Evolutionary conservation across 1,284 basidiomycete species (phyloP).

Genomic region (Veloporphyrellus conicus): DNA sequence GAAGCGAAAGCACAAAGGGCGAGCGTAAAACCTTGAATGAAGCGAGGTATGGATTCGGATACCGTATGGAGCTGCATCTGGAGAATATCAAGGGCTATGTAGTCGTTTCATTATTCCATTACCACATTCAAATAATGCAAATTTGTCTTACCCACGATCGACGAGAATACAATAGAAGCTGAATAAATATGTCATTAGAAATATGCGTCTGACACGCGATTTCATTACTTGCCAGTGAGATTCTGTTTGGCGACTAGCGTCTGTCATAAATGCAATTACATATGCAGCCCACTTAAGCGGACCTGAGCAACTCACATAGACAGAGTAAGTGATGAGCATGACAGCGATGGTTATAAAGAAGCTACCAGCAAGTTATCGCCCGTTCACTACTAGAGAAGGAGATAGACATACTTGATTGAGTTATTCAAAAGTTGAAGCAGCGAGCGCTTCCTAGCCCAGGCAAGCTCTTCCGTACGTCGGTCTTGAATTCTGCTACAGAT

Average conservation of each 20-base stretch:
- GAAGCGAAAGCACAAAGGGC: not conserved
- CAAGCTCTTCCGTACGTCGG: conserved; percentile 25
- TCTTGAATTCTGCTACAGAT: conserved; percentile 48
- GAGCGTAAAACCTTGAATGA: conserved; percentile 25
- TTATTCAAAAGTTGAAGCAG: conserved; percentile 17
- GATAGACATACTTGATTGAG: conserved; percentile 4
- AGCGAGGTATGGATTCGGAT: conserved; percentile 19
- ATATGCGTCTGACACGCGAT: not conserved
- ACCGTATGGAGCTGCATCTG: conserved; percentile 20
- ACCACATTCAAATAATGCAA: not conserved
- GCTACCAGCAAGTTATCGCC: conserved; percentile 16
- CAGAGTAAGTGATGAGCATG: conserved; percentile 31
- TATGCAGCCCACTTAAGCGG: not conserved
- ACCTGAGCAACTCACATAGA: conserved; percentile 13
- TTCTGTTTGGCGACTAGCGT: conserved; percentile 16
- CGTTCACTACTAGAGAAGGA: not conserved
- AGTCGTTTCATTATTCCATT: not conserved
- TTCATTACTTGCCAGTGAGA: conserved; percentile 17
- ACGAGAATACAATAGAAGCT: conserved; percentile 33
- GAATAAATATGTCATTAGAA: conserved; percentile 1
- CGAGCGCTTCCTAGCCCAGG: conserved; percentile 6
- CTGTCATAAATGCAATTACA: conserved; percentile 4
- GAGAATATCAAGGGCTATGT: conserved; percentile 28
- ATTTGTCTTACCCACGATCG: conserved; percentile 24
- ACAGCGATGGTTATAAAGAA: conserved; percentile 31